Percentiles rank a stretch among this genome's conserved stretches.
Conservation (phyloP, 2,329 filamentous ascomycete species). For the Dactylellina drechsleri region DNA sequence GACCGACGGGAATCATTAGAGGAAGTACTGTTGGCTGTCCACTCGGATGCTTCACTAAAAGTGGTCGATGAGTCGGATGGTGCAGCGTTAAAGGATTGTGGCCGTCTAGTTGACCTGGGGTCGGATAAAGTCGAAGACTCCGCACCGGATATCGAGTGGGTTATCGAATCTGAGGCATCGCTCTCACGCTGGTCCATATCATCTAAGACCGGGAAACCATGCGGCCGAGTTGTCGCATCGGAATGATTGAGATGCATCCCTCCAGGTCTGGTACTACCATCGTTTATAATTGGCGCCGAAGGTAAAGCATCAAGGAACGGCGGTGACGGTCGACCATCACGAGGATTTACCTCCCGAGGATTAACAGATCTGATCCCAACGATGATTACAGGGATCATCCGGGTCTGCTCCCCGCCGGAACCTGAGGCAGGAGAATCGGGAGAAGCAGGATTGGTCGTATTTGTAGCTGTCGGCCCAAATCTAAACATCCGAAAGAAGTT, state of each 20-base stretch:
- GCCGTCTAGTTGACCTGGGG: not conserved
- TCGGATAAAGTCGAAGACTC: constrained; percentile 1
- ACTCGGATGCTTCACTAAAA: constrained; percentile 44
- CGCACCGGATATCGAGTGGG: not conserved
- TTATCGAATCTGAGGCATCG: not conserved
- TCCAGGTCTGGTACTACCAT: constrained; percentile 2
- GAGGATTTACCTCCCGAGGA: constrained; percentile 64
- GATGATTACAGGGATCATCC: constrained; percentile 75
- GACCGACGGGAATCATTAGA: constrained; percentile 23
- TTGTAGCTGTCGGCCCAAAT: constrained; percentile 68
- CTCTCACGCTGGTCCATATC: constrained; percentile 1
- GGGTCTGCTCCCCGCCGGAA: constrained; percentile 62
- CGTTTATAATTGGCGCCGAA: constrained; percentile 26
- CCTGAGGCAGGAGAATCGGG: constrained; percentile 52
- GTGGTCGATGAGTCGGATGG: constrained; percentile 16
- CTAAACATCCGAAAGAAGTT: constrained; percentile 77
- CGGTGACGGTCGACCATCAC: constrained; percentile 63
- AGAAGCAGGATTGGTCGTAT: constrained; percentile 29
- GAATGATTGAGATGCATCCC: not conserved
- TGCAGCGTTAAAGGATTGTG: not conserved
- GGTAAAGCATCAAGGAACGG: constrained; percentile 63
- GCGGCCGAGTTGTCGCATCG: constrained; percentile 1
- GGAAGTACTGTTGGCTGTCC: constrained; percentile 27
- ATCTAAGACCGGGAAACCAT: not conserved
- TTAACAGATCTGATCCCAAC: constrained; percentile 75